These are phyloP conservation scores for Spongispora temasekensis DNA, from an alignment of 1,284 basidiomycete species.

Conservation along the genomic window DNA sequence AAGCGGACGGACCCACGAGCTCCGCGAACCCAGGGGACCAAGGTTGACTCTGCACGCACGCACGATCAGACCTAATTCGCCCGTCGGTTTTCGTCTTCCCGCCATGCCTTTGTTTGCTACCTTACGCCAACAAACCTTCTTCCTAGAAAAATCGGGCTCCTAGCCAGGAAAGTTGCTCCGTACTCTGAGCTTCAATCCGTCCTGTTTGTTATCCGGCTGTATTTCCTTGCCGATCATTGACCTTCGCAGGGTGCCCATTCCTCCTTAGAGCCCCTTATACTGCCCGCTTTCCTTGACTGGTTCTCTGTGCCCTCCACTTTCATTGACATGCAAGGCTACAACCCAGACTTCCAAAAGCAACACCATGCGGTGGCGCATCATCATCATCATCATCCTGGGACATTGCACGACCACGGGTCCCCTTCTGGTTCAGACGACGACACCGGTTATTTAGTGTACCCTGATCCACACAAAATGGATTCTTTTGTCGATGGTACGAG, in stretches of 20 bases:
- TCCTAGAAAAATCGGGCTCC: slow-evolving; percentile 29
- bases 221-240: slow-evolving; percentile 29
- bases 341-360: slow-evolving; percentile 16
- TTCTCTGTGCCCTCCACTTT: slow-evolving; percentile 7
- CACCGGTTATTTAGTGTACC: slow-evolving; percentile 27
- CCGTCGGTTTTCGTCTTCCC: slow-evolving; percentile 27
- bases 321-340: slow-evolving; percentile 32
- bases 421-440: slow-evolving; percentile 54
- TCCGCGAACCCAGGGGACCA: slow-evolving; percentile 37
- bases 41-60: slow-evolving; percentile 27
- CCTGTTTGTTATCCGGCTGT: slow-evolving; percentile 33
- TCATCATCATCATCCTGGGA: slow-evolving; percentile 25
- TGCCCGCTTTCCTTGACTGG: neutral
- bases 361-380: slow-evolving; percentile 29
- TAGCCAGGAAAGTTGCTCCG: slow-evolving; percentile 14
- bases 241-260: slow-evolving; percentile 17
- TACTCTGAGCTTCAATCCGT: slow-evolving; percentile 21
- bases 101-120: slow-evolving; percentile 38
- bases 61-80: slow-evolving; percentile 38
- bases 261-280: slow-evolving; percentile 12
- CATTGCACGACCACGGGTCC: slow-evolving; percentile 43
- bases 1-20: slow-evolving; percentile 35
- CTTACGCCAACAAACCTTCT: slow-evolving; percentile 30
- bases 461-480: slow-evolving; percentile 43
- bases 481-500: slow-evolving; percentile 44